Percentiles rank a stretch among this genome's conserved stretches.
Conservation (phyloP, 441 rosid genomes). For the Jatropha podagrica region DNA sequence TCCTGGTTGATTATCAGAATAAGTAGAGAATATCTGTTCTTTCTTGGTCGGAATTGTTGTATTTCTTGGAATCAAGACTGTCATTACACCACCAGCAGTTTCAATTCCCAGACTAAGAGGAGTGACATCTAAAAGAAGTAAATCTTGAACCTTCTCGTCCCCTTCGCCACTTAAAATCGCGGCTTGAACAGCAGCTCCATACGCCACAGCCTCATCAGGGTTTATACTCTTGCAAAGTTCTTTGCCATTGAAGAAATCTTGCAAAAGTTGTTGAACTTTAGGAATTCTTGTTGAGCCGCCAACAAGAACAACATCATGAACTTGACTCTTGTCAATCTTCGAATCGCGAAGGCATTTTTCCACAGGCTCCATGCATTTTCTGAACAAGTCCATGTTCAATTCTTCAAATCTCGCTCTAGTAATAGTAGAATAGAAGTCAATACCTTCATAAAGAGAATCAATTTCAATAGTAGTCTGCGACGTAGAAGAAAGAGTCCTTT, state of each 20-base stretch:
- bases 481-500: constrained; percentile 43
- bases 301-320: constrained; percentile 50
- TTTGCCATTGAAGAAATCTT: constrained; percentile 49
- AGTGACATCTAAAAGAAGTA: constrained; percentile 43
- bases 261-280: constrained; percentile 49
- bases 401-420: constrained; percentile 56
- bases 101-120: constrained; percentile 42
- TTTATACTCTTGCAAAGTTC: constrained; percentile 53
- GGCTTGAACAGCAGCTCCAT: constrained; percentile 48
- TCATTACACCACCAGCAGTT: constrained; percentile 18
- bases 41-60: constrained; percentile 39
- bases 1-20: constrained; percentile 48
- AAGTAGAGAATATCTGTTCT: constrained; percentile 51
- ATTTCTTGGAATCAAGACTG: constrained; percentile 33
- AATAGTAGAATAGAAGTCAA: constrained; percentile 46
- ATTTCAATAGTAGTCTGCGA: constrained; percentile 44
- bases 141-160: constrained; percentile 45
- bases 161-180: constrained; percentile 43
- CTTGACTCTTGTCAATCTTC: constrained; percentile 41
- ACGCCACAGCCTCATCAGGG: constrained; percentile 55
- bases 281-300: constrained; percentile 59
- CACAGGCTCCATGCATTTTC: constrained; percentile 50
- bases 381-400: constrained; percentile 44
- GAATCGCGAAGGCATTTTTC: constrained; percentile 50
- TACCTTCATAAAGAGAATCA: constrained; percentile 49